phyloP scores from a whole-genome alignment of 108 stramenopile genomes.

The Cyclotella baltica region DNA sequence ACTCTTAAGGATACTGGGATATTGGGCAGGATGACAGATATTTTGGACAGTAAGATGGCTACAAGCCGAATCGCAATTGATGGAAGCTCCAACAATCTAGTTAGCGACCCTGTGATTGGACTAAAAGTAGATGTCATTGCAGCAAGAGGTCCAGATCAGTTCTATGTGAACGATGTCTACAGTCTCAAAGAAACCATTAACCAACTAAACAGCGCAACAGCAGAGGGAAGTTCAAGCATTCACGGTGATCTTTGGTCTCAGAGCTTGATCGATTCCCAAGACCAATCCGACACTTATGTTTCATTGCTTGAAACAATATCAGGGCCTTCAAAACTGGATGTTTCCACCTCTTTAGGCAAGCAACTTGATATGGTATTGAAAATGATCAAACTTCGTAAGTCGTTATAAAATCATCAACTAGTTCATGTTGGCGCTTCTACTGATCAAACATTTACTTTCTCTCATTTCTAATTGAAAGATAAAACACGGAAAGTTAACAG shows the following conservation, averaged over 20 bases:
- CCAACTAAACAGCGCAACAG: slow-evolving; percentile 22
- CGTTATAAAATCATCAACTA: not conserved
- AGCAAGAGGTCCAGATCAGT: slow-evolving; percentile 19
- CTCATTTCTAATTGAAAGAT: not conserved
- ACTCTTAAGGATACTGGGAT: too few species aligned
- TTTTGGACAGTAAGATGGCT: slow-evolving; percentile 22
- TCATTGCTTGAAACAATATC: not conserved
- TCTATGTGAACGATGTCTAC: slow-evolving; percentile 20
- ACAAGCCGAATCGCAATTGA: slow-evolving; percentile 20
- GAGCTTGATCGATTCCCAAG: slow-evolving; percentile 31
- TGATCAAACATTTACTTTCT: not conserved
- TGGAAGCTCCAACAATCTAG: slow-evolving; percentile 17
- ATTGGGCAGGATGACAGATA: slow-evolving; percentile 50
- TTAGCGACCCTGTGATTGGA: slow-evolving; percentile 29
- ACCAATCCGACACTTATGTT: slow-evolving; percentile 10
- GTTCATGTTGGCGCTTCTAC: not conserved
- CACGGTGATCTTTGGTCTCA: slow-evolving; percentile 39
- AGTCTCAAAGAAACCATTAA: slow-evolving; percentile 11
- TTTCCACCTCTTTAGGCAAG: slow-evolving; percentile 5
- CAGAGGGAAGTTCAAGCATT: slow-evolving; percentile 26
- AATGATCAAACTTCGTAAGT: slow-evolving; percentile 50
- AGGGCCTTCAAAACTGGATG: not conserved
- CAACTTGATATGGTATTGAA: slow-evolving; percentile 44
- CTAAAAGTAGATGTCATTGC: slow-evolving; percentile 25
- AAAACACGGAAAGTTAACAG: slow-evolving; percentile 48